Evolutionary conservation across 2,329 filamentous ascomycete species (phyloP).

Genomic region (Coniochaeta sp.): DNA sequence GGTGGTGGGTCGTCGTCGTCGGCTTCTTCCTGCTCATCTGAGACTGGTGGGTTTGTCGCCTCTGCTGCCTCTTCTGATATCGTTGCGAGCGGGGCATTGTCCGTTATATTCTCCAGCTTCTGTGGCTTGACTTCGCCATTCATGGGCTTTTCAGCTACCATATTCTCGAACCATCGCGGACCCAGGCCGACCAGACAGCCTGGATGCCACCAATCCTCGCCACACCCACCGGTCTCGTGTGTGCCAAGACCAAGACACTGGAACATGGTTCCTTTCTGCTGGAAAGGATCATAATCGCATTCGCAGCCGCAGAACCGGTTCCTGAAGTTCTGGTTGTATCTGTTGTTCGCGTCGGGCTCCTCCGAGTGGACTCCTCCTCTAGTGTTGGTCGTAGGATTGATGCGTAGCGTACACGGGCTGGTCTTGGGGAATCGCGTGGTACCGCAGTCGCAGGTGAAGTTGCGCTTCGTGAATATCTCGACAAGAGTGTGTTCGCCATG

Average conservation of each 20-base stretch:
- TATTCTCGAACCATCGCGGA: conserved; percentile 59
- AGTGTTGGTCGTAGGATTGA: conserved; percentile 63
- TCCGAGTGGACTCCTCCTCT: conserved; percentile 76
- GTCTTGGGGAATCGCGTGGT: conserved; percentile 68
- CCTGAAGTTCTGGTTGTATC: conserved; percentile 92
- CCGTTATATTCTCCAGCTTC: not conserved
- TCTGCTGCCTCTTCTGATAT: conserved; percentile 42
- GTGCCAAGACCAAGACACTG: conserved; percentile 85
- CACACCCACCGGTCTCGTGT: conserved; percentile 77
- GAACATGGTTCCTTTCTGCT: conserved; percentile 96
- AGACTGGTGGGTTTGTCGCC: conserved; percentile 13
- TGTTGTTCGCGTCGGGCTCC: conserved; percentile 63
- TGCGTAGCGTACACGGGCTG: conserved; percentile 68
- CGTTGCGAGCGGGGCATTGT: conserved; percentile 29
- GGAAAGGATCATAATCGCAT: conserved; percentile 78
- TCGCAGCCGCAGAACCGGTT: conserved; percentile 89
- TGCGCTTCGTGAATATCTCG: conserved; percentile 90
- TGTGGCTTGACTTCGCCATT: conserved; percentile 4
- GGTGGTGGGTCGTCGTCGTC: conserved; percentile 59
- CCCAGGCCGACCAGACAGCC: conserved; percentile 81
- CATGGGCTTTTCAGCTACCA: conserved; percentile 14
- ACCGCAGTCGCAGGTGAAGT: conserved; percentile 95
- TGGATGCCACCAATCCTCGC: conserved; percentile 97
- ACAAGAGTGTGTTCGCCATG: conserved; percentile 93
- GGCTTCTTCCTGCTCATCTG: conserved; percentile 23